Conservation (phyloP, 257 asterid species). For the Echites panduratus region DNA sequence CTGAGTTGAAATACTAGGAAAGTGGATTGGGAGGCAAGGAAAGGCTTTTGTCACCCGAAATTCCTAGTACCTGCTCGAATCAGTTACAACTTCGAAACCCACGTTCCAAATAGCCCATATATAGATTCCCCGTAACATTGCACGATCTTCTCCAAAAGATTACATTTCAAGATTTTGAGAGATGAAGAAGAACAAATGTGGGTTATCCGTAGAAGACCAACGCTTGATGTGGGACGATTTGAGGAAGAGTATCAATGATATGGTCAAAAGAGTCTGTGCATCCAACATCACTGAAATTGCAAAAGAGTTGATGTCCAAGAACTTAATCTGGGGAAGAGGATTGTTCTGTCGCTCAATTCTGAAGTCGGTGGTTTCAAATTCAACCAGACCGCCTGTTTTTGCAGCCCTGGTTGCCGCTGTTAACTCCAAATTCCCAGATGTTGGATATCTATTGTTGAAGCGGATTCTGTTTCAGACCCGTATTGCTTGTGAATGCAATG, state of each 20-base stretch:
- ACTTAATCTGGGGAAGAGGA: conserved; percentile 29
- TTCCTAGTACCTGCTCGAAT: not conserved
- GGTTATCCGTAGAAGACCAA: not conserved
- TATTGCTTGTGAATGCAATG: not conserved
- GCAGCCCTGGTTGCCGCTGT: conserved; percentile 22
- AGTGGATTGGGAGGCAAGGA: conserved; percentile 13
- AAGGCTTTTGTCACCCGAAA: not conserved
- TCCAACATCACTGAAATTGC: conserved; percentile 17
- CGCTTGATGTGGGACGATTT: conserved; percentile 27
- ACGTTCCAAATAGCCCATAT: not conserved
- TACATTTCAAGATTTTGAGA: not conserved
- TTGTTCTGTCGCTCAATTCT: conserved; percentile 25
- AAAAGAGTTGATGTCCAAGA: conserved; percentile 9
- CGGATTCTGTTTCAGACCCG: conserved; percentile 15
- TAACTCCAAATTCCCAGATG: conserved; percentile 25
- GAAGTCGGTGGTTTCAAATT: conserved; percentile 8
- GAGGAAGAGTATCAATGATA: conserved; percentile 15
- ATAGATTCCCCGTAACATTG: not conserved
- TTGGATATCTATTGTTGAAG: conserved; percentile 27
- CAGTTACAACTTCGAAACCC: not conserved
- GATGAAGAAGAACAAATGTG: not conserved
- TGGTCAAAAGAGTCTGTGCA: conserved; percentile 7
- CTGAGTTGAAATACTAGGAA: conserved; percentile 45
- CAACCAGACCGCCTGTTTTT: not conserved
- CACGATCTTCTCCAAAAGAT: not conserved